Base-by-base conservation (phyloP, 192 early-diverging fungal species). In the Phlyctochytrium planicorne region DNA sequence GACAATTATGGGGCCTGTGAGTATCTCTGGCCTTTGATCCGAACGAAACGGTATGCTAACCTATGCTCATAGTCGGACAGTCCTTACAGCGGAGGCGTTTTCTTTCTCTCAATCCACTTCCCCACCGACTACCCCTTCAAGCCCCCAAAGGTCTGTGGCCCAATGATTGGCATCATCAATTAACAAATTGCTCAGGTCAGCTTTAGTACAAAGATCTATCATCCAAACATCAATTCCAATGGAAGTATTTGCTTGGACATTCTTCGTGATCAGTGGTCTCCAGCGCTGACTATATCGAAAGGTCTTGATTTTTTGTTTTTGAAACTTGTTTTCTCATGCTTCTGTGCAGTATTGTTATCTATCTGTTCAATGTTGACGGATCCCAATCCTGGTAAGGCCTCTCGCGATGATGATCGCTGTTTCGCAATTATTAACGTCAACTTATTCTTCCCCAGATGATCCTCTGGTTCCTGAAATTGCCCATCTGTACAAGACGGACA, bases 141-240 rank as follows among this genome's bases (percentile, higher is more conserved):
- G 87, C 94, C 95, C 62, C 95, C 95, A 80, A 97, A 97, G 89
- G 90, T 89, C 84, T 53, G 10, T 50, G 40, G 12, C n/a, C 40
- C 12, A 50, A 10, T 14, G 40, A n/a, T 50, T n/a, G 27, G 16
- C 6, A 16, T 4, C 3, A 23, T 25, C 24, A 30, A 52, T 31
- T 65, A 64, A 6, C 34, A 47, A 32, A 64, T 32, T 31, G n/a
- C n/a, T 14, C 70, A 92, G 87, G 86, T 98, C 59, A 91, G 86
- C 80, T 98, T 97, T 78, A 96, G 91, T 66, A 98, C 95, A 57
- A 84, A 89, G 69, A 96, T 98, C 70, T 98, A 98, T 73, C 97
- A 98, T 80, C 95, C 95, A 60, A 98, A 98, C 85, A 97, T 98
- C 80, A 97, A 98, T 84, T 90, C 87, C 80, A 97, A 96, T 77